Percentiles rank a stretch among this genome's conserved stretches.
Conservation (phyloP, 805 yeast species). For the Candida pseudoglaebosa region DNA sequence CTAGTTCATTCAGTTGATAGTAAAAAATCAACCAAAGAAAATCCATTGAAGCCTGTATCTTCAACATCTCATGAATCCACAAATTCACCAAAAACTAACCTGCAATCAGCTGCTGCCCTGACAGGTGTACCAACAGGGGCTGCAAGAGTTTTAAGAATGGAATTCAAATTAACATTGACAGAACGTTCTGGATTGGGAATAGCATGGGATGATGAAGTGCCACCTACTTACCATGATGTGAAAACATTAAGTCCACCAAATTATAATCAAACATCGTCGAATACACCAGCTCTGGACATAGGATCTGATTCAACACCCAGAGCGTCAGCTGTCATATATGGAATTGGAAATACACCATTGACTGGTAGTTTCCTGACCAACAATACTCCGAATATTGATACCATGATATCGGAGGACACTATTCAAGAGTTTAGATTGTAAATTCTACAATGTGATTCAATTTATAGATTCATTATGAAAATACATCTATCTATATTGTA, state of each 20-base stretch:
- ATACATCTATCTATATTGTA: neutral
- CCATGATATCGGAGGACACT: conserved; percentile 27
- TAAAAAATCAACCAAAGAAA: conserved; percentile 7
- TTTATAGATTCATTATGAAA: neutral
- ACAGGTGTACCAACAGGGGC: conserved; percentile 88
- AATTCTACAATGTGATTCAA: neutral
- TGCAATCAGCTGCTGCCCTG: conserved; percentile 9
- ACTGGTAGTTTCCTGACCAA: conserved; percentile 19
- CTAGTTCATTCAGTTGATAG: conserved; percentile 39
- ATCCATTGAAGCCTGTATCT: conserved; percentile 3
- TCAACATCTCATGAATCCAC: conserved; percentile 11
- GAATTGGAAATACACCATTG: conserved; percentile 42
- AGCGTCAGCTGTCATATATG: conserved; percentile 38
- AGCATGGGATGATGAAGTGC: conserved; percentile 99
- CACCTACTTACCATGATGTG: conserved; percentile 90
- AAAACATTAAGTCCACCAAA: conserved; percentile 83
- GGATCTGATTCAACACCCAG: conserved; percentile 11
- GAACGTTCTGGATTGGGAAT: conserved; percentile 95
- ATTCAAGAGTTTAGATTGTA: conserved; percentile 31
- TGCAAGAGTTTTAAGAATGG: conserved; percentile 93
- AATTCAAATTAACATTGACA: conserved; percentile 75
- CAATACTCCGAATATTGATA: conserved; percentile 19
- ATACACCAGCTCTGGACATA: conserved; percentile 15
- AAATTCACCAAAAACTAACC: conserved; percentile 12
- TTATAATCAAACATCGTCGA: conserved; percentile 36